Evolutionary conservation across 2,329 filamentous ascomycete species (phyloP).

Genomic region (Cordyceps fumosorosea): DNA sequence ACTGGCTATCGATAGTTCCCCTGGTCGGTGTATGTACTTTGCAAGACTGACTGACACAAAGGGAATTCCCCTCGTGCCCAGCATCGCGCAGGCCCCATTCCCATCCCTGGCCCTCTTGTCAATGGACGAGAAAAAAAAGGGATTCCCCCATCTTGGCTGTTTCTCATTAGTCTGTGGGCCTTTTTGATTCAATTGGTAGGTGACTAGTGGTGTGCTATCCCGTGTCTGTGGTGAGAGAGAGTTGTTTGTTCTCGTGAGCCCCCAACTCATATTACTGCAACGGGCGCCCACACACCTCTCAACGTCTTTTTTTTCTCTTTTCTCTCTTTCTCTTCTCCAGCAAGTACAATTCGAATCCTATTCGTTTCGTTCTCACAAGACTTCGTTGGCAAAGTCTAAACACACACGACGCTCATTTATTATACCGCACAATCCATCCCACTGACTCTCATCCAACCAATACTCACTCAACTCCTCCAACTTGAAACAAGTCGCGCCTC

Average conservation of each 20-base stretch:
- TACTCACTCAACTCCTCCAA: not conserved
- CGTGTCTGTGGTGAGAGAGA: no score
- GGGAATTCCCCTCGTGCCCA: not conserved
- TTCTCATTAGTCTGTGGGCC: not conserved
- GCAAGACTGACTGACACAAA: not conserved
- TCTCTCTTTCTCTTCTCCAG: conserved; percentile 16
- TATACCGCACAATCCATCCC: conserved; percentile 14
- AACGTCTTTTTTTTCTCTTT: conserved; percentile 4
- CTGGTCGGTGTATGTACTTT: no score
- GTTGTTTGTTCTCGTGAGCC: not conserved
- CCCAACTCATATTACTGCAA: conserved; percentile 1
- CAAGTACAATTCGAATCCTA: conserved; percentile 7
- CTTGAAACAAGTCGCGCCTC: conserved; percentile 10
- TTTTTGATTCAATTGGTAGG: not conserved
- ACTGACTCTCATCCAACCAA: conserved; percentile 21
- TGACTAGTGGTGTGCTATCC: no score
- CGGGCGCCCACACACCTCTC: not conserved
- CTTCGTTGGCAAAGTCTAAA: conserved; percentile 54
- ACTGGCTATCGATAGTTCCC: no score
- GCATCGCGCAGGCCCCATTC: not conserved
- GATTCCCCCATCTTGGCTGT: not conserved
- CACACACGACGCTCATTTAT: not conserved
- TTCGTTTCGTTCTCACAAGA: conserved; percentile 19
- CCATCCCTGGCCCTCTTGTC: not conserved
- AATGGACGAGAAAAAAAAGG: not conserved